Base-by-base conservation (phyloP, 2,329 filamentous ascomycete genomes). In the Sclerotinia subarctica region DNA sequence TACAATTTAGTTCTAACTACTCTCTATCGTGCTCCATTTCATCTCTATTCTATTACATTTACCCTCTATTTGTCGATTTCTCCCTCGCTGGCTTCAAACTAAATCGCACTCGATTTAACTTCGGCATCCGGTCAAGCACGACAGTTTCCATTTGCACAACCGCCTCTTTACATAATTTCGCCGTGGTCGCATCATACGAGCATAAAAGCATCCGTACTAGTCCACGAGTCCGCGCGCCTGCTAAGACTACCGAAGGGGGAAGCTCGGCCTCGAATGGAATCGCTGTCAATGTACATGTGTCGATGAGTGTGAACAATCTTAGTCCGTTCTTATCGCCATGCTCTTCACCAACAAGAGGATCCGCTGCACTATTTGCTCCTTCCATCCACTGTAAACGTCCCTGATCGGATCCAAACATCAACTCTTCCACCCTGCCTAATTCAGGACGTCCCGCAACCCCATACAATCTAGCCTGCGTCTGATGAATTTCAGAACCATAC, bases 131-230 rank as follows among this genome's bases (percentile, higher is more conserved):
- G 17, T 72, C 65, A 13, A 69, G 49, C 17, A 69, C 67, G 5
- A 51, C 52, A 5, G 67, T 72, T 47, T 71, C 56, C 60, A 71
- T 71, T 10, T 72, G 49, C 54, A 73, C 42, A 3, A 74, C 72
- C 13, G 62, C 68, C 68, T 73, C 72, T 32, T 69, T 65, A 56
- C 63, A 64, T 26, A 68, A 63, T n/a, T 67, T 69, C 21, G 68
- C 63, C 29, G 68, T 73, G 2, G 26, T 62, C 49, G 64, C 68
- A 47, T 73, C 69, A 54, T 72, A 75, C 24, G 71, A 72, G 56
- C 75, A 78, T 17, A 76, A 53, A 17, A 78, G 68, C 2, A 75
- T 74, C 10, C 76, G 69, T 49, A 75, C 60, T 76, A 78, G 78
- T 1, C 77, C 77, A 6, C 76, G 74, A 65, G 78, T 76, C 3